Percentiles rank a stretch among this genome's conserved stretches.
phyloP scores from a whole-genome alignment of 176 grass and related monocot genomes.

The Oryza coarctata region DNA sequence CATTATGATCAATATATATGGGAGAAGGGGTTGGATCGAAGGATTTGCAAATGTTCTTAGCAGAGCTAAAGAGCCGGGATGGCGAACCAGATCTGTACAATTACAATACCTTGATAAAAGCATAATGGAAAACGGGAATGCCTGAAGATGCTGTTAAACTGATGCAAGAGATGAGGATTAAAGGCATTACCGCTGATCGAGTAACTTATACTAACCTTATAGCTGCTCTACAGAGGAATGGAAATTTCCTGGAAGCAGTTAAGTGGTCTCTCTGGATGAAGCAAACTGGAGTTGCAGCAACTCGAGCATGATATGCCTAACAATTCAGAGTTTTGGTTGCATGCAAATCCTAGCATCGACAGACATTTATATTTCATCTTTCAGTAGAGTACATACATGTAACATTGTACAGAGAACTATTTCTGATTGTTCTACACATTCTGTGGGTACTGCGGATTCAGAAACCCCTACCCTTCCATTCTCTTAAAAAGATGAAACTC shows the following conservation, averaged over 20 bases:
- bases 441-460: not conserved
- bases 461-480: slow-evolving; percentile 1
- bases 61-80: slow-evolving; percentile 61
- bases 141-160: slow-evolving; percentile 71
- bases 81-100: slow-evolving; percentile 73
- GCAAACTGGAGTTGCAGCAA: slow-evolving; percentile 52
- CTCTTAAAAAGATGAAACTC: slow-evolving; percentile 16
- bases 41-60: slow-evolving; percentile 62
- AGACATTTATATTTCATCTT: not conserved
- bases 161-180: slow-evolving; percentile 76
- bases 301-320: slow-evolving; percentile 17
- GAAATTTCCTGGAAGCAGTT: slow-evolving; percentile 85
- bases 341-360: not conserved
- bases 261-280: slow-evolving; percentile 97
- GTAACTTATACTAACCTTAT: slow-evolving; percentile 72
- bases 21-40: slow-evolving; percentile 84
- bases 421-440: slow-evolving; percentile 13
- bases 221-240: slow-evolving; percentile 73
- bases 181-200: slow-evolving; percentile 59
- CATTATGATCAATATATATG: slow-evolving; percentile 95
- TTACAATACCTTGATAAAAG: slow-evolving; percentile 90
- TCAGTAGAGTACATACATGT: slow-evolving; percentile 8
- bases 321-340: slow-evolving; percentile 14
- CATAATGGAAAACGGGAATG: slow-evolving; percentile 79
- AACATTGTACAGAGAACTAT: slow-evolving; percentile 7